Evolutionary conservation across 345 rosid genomes (phyloP), one percentile per base, ranked within the genome.

Genomic region (Raphanus sativus): DNA sequence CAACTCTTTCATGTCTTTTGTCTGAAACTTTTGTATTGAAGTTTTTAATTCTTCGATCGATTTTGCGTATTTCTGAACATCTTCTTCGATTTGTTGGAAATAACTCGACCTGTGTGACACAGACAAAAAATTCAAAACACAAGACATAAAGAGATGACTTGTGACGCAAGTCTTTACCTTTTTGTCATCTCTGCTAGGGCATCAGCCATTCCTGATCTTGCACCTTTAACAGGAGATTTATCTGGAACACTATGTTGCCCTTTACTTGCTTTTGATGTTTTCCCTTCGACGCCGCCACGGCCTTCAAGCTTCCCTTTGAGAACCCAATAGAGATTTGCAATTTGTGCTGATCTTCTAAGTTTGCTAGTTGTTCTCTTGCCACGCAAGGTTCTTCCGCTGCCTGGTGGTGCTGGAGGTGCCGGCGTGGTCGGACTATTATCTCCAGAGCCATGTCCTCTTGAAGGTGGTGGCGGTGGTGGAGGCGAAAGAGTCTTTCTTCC

Each of bases 231-330:
- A 24, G 79, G 76, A 32, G 79, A 74, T 24, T 73, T 79, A 34
- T 73, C 82, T 58, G 73, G 8, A 58, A 58, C 76, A 26, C 73
- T 72, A 0, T 83, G 60, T 17, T 59, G 68, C 55, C 74, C 80
- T 33, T 69, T 80, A 77, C 81, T 68, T 79, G 55, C 58, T 75
- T 9, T 65, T 42, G 30, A 54, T 30, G 66, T 10, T 70, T 79
- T 84, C 4, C 12, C 68, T 26, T 62, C 78, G 2, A 30, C 71
- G 67, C 79, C 82, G 16, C 30, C 30, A 28, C 77, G 77, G 8
- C 90, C 96, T 87, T 90, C 89, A 61, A 90, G 76, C 82, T 86
- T 87, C 21, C 87, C 84, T 79, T 88, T 86, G 63, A 90, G 89
- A 30, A 42, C 69, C 76, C 87, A 68, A 62, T 83, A 87, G 71